A percentile compares a stretch with the other conserved stretches of the same genome.
phyloP scores from a whole-genome alignment of 805 yeast genomes.

The Yarrowia sp. region DNA sequence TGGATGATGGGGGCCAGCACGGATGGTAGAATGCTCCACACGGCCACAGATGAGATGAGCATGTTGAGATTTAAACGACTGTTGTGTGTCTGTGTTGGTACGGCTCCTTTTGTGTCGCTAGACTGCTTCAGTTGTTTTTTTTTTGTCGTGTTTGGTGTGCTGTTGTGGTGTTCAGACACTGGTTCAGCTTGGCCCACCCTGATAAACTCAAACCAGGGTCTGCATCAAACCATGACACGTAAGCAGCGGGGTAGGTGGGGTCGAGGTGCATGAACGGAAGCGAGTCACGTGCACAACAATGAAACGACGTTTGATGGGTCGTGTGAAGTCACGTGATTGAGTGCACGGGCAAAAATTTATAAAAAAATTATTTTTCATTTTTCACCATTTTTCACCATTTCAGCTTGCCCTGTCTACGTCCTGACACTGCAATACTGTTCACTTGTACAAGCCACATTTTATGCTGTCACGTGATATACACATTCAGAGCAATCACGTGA shows the following conservation, averaged over 20 bases:
- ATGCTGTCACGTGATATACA: no score
- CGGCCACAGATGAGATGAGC: constrained; percentile 23
- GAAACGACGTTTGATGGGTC: not conserved
- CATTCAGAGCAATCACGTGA: not conserved
- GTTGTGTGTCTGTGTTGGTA: not conserved
- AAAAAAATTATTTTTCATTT: no score
- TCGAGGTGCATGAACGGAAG: not conserved
- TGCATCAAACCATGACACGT: constrained; percentile 2
- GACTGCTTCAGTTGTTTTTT: not conserved
- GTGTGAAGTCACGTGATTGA: not conserved
- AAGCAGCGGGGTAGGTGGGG: not conserved
- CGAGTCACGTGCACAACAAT: not conserved
- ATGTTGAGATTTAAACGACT: no score
- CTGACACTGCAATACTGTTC: no score
- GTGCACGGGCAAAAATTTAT: no score
- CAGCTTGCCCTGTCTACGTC: no score
- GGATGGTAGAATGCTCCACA: constrained; percentile 12
- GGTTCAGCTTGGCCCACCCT: not conserved
- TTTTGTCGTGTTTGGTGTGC: not conserved
- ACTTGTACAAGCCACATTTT: no score
- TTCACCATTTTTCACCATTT: no score
- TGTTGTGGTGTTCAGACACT: no score
- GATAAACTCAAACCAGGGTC: not conserved
- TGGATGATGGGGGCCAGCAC: constrained; percentile 31
- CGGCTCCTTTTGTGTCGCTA: not conserved